These are phyloP conservation scores for Flaveria sonorensis DNA, from an alignment of 129 eudicot species.

Conservation along the genomic window DNA sequence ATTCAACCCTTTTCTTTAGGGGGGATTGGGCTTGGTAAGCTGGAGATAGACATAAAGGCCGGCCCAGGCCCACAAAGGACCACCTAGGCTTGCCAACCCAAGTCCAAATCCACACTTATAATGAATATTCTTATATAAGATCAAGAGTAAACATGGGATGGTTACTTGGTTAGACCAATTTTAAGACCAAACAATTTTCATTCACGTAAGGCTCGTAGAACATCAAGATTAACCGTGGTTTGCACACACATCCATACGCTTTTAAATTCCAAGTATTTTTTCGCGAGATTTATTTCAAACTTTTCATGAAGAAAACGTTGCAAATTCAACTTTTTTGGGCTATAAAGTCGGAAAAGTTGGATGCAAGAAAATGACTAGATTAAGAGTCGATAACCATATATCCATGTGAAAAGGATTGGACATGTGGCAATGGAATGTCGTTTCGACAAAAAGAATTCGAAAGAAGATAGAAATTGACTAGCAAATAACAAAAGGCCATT, in stretches of 20 bases:
- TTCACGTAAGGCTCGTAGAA: background rate
- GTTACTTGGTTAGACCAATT: background rate
- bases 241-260: no score
- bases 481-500: slow-evolving; percentile 36
- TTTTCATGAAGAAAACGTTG: background rate
- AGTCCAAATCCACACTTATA: background rate
- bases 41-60: background rate
- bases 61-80: background rate
- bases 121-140: background rate
- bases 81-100: background rate
- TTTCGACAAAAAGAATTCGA: slow-evolving; percentile 25
- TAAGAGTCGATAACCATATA: background rate
- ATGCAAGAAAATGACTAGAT: background rate
- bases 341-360: background rate
- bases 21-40: background rate
- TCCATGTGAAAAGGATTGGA: slow-evolving; percentile 20
- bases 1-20: background rate
- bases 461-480: slow-evolving; percentile 32
- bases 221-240: background rate
- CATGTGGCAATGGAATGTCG: slow-evolving; percentile 9
- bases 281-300: background rate
- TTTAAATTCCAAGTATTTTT: no score
- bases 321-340: background rate
- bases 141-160: background rate
- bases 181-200: background rate